These are phyloP conservation scores for Lactarius pseudohatsudake DNA, from an alignment of 768 basidiomycete genomes.

Conservation along the genomic window DNA sequence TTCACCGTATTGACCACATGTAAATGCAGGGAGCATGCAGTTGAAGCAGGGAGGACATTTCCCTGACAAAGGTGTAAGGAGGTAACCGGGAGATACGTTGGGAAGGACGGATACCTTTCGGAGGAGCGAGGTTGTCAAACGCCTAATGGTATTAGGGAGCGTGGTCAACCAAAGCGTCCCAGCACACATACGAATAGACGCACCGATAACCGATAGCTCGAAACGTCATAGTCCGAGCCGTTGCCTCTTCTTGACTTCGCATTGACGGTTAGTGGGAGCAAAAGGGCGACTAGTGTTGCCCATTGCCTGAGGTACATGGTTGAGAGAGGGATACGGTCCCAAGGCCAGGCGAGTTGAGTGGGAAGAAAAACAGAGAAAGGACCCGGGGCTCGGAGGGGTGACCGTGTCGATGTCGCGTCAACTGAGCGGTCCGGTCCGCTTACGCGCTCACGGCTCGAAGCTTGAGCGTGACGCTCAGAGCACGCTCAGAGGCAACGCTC, in stretches of 20 bases:
- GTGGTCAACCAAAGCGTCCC: not conserved
- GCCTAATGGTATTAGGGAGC: not conserved
- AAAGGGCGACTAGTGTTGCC: constrained; percentile 10
- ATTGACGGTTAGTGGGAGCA: constrained; percentile 6
- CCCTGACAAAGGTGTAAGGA: constrained; percentile 25
- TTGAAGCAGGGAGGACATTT: constrained; percentile 92
- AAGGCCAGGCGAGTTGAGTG: not conserved
- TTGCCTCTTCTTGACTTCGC: constrained; percentile 13
- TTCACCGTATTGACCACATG: constrained; percentile 87
- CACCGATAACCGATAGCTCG: constrained; percentile 16
- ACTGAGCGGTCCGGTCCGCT: constrained; percentile 8
- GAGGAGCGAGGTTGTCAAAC: constrained; percentile 16
- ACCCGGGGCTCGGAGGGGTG: not conserved
- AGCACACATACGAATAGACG: not conserved
- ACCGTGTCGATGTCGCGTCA: not conserved
- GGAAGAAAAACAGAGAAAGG: not conserved
- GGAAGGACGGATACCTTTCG: constrained; percentile 11
- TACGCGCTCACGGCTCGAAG: not conserved
- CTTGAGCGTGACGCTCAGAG: not conserved
- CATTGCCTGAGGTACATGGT: constrained; percentile 13
- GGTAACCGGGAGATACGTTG: not conserved
- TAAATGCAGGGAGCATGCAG: constrained; percentile 88
- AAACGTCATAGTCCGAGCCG: constrained; percentile 6
- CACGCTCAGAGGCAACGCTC: not conserved
- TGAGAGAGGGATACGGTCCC: not conserved